Evolutionary conservation across 805 yeast species (phyloP).

Genomic region (Saccharomycopsis synnaedendra): DNA sequence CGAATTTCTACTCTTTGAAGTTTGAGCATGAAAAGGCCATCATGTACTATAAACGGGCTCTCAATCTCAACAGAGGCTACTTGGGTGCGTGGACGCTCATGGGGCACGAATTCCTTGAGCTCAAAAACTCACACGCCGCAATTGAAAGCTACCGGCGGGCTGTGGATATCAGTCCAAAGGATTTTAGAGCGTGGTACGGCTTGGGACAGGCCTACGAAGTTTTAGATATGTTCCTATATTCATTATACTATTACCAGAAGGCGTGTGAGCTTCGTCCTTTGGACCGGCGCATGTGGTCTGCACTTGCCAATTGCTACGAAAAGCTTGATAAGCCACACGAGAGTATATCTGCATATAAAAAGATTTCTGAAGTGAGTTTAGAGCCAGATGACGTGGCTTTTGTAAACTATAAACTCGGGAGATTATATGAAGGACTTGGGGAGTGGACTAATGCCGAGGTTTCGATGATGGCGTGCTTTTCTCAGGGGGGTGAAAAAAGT

Average conservation of each 20-base stretch:
- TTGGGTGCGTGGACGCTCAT: conserved; percentile 93
- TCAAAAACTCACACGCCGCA: conserved; percentile 95
- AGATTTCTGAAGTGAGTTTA: conserved; percentile 48
- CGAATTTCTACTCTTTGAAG: conserved; percentile 83
- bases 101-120: conserved; percentile 98
- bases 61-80: conserved; percentile 68
- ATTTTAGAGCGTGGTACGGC: conserved; percentile 97
- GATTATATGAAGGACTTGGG: conserved; percentile 45
- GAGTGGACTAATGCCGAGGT: conserved; percentile 42
- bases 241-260: conserved; percentile 82
- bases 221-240: conserved; percentile 86
- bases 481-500: conserved; percentile 62
- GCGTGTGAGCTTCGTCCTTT: conserved; percentile 82
- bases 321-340: conserved; percentile 60
- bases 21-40: conserved; percentile 94
- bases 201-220: conserved; percentile 97
- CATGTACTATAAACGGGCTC: conserved; percentile 82
- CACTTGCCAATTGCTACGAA: conserved; percentile 82
- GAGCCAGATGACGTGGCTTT: conserved; percentile 36
- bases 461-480: conserved; percentile 55
- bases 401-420: conserved; percentile 57
- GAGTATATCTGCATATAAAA: conserved; percentile 69
- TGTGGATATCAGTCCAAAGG: conserved; percentile 78
- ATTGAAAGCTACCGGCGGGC: conserved; percentile 92
- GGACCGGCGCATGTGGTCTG: conserved; percentile 95